Base-by-base conservation (phyloP, 371 early-diverging fungal species). In the Mucor plumbeus region DNA sequence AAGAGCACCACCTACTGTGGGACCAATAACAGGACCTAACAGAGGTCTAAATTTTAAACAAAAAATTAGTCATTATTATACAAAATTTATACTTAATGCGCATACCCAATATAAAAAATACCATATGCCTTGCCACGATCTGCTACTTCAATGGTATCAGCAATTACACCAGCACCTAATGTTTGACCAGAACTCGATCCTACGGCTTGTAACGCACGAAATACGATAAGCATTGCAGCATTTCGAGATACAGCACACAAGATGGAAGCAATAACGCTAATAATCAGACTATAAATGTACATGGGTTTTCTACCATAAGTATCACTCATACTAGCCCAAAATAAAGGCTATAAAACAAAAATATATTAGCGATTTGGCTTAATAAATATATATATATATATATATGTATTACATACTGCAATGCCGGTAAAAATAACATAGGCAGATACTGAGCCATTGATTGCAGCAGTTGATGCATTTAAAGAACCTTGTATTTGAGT, bases 291-390 rank as follows among this genome's bases (percentile, higher is more conserved):
- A 5, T 60, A n/a, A 4, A 89, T 65, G 64, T 90, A 90, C n/a
- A 84, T 78, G 47, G 86, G 83, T 35, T 91, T 84, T 57, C 80
- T 64, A 1, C 88, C 88, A 61, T 80, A 84, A 0, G 54, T 54
- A 65, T 93, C 93, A 1, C 89, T 85, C 41, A 89, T 60, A n/a
- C 82, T 83, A 15, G 88, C 90, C 88, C 88, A 91, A 15, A 89
- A 61, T 3, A 93, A 35, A 17, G 87, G 87, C 79, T 78, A 66
- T 17, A 47, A 4, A 47, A 38, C 38, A 9, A 1, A 11, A 38
- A 1, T 38, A 4, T 9, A 38, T 38, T 11, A 38, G 38, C 38
- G 26, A 26, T 26, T 38, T 38, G 38, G 7, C 7, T 6, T 6
- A n/a, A 47, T n/a, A n/a, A n/a, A n/a, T n/a, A n/a, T n/a, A n/a